Evolutionary conservation across 2,329 filamentous ascomycete species (phyloP).

Genomic region (Fusarium coicis): DNA sequence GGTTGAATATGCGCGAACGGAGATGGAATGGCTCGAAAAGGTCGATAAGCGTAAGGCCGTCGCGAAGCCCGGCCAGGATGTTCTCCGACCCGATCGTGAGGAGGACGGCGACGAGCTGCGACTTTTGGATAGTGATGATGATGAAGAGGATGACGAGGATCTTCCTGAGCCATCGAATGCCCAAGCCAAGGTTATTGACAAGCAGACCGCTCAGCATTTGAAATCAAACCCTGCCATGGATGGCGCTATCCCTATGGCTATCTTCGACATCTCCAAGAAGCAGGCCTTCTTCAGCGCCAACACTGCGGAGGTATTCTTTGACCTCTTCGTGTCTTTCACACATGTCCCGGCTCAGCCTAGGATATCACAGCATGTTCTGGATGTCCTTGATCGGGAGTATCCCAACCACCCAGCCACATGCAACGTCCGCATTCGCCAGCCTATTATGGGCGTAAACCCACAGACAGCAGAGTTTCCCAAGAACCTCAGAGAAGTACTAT

Average conservation of each 20-base stretch:
- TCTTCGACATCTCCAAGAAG: constrained; percentile 87
- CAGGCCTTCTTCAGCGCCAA: constrained; percentile 75
- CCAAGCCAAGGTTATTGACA: constrained; percentile 58
- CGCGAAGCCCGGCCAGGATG: constrained; percentile 59
- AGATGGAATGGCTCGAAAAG: constrained; percentile 91
- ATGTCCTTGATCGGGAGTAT: constrained; percentile 68
- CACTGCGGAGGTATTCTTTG: constrained; percentile 81
- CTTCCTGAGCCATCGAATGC: constrained; percentile 56
- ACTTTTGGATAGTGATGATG: constrained; percentile 57
- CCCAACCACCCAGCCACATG: constrained; percentile 71
- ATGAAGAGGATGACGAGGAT: constrained; percentile 56
- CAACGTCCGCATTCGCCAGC: constrained; percentile 77
- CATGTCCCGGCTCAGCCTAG: constrained; percentile 71
- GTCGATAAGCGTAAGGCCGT: constrained; percentile 78
- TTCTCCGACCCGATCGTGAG: constrained; percentile 58
- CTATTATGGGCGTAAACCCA: constrained; percentile 72
- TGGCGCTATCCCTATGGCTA: constrained; percentile 92
- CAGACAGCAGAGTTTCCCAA: constrained; percentile 77
- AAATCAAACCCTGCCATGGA: constrained; percentile 84
- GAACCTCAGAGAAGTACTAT: constrained; percentile 73
- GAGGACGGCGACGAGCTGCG: constrained; percentile 62
- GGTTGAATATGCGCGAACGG: constrained; percentile 89
- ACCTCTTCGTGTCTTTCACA: constrained; percentile 78
- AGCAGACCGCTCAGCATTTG: constrained; percentile 62
- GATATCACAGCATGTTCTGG: constrained; percentile 79